phyloP scores from a whole-genome alignment of 164 flowering plant species.

The Warburgia ugandensis region DNA sequence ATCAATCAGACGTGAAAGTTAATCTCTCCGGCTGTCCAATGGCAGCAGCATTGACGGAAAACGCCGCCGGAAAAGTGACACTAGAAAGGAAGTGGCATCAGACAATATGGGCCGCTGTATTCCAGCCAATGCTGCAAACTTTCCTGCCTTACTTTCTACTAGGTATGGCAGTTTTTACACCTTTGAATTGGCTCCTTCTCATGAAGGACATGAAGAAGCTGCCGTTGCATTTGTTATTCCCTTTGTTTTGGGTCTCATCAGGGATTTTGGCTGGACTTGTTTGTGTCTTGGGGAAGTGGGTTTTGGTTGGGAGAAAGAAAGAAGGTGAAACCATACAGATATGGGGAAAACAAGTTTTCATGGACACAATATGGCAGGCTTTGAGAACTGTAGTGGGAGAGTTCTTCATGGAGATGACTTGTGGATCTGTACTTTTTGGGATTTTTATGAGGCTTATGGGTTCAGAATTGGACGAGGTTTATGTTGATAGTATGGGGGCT shows the following conservation, averaged over 20 bases:
- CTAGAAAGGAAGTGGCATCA: conserved; percentile 45
- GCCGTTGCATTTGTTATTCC: conserved; percentile 42
- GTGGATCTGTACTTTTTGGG: conserved; percentile 46
- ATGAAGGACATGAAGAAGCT: conserved; percentile 22
- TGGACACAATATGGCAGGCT: conserved; percentile 81
- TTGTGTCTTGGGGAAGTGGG: conserved; percentile 52
- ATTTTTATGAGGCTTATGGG: conserved; percentile 73
- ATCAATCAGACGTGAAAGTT: conserved; percentile 60
- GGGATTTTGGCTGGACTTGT: conserved; percentile 38
- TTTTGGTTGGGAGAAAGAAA: conserved; percentile 50
- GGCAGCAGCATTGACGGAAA: conserved; percentile 32
- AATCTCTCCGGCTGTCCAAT: conserved; percentile 75
- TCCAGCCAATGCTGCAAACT: conserved; percentile 58
- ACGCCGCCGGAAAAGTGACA: conserved; percentile 25
- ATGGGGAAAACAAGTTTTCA: conserved; percentile 48
- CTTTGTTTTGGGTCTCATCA: conserved; percentile 48
- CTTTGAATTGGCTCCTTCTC: conserved; percentile 32
- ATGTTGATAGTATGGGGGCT: conserved; percentile 65
- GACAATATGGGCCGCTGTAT: conserved; percentile 37
- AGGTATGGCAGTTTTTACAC: conserved; percentile 37
- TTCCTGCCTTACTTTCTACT: conserved; percentile 49
- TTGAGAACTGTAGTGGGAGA: conserved; percentile 54
- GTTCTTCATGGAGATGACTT: conserved; percentile 63
- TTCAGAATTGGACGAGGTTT: conserved; percentile 38
- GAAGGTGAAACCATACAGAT: conserved; percentile 41